Evolutionary conservation across 2,329 filamentous ascomycete species (phyloP).

Genomic region (Juglanconis juglandina): DNA sequence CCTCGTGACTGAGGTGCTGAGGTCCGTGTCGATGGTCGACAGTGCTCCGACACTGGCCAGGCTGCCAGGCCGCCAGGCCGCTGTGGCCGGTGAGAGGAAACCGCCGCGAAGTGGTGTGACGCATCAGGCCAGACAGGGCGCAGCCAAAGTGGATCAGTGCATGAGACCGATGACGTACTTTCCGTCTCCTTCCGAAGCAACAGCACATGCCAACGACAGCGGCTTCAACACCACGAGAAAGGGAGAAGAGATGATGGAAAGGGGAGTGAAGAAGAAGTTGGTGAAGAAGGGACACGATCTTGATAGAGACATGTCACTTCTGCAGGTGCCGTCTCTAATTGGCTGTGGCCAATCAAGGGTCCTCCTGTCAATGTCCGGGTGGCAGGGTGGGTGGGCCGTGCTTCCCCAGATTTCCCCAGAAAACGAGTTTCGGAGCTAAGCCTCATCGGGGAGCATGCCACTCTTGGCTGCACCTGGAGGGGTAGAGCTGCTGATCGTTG

Average conservation of each 20-base stretch:
- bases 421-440: not conserved
- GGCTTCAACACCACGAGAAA: not conserved
- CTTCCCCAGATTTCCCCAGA: constrained; percentile 19
- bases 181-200: constrained; percentile 7
- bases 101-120: constrained; percentile 5
- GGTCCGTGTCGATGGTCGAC: not conserved
- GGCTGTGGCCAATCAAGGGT: not conserved
- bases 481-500: constrained; percentile 6
- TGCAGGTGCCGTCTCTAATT: no score
- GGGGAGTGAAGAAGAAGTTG: not conserved
- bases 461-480: not conserved
- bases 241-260: not conserved
- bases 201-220: not conserved
- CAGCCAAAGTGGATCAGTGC: constrained; percentile 12
- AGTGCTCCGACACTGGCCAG: not conserved
- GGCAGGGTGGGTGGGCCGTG: constrained; percentile 4
- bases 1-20: not conserved
- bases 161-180: constrained; percentile 10
- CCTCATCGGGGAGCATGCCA: not conserved
- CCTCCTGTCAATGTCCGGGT: not conserved
- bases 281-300: no score
- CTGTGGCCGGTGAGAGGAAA: not conserved
- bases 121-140: constrained; percentile 16
- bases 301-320: no score
- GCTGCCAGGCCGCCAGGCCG: not conserved